These are phyloP conservation scores for Scenedesmus sp. DNA, from an alignment of 163 green algal genomes.

Conservation along the genomic window DNA sequence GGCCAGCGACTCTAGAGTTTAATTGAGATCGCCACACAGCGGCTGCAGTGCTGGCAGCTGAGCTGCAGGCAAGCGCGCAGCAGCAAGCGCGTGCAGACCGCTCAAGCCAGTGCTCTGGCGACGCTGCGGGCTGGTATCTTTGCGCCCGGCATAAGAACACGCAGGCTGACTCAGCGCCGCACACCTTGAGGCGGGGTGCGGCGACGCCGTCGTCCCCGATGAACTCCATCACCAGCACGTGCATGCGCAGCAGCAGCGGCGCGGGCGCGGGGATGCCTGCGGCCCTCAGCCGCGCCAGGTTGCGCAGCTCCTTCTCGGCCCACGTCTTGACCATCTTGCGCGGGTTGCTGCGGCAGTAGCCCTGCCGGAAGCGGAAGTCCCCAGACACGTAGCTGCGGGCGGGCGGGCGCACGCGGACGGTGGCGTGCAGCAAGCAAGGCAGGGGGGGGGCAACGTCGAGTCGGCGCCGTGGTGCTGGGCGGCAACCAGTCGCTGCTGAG, in stretches of 20 bases:
- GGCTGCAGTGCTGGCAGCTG: too few relatives aligned
- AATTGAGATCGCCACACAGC: too few relatives aligned
- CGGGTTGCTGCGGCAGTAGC: conserved; percentile 97
- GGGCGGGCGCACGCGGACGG: too few relatives aligned
- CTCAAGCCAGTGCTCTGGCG: too few relatives aligned
- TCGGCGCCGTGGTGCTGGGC: too few relatives aligned
- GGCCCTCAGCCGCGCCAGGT: conserved; percentile 78
- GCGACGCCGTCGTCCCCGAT: conserved; percentile 82
- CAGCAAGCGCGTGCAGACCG: background rate
- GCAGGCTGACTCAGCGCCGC: background rate
- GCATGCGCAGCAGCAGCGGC: conserved; percentile 91
- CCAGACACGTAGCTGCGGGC: conserved; percentile 95
- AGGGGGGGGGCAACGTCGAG: too few relatives aligned
- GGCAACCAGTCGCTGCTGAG: too few relatives aligned
- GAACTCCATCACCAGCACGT: conserved; percentile 98
- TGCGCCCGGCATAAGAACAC: background rate
- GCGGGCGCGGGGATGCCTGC: conserved; percentile 88
- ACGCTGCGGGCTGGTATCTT: too few relatives aligned
- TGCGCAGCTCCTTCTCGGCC: conserved; percentile 99
- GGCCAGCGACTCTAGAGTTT: too few relatives aligned
- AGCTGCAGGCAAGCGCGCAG: too few relatives aligned
- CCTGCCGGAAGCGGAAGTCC: conserved; percentile 94
- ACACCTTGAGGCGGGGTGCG: conserved; percentile 88
- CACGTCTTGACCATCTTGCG: conserved; percentile 99
- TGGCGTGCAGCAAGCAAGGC: background rate